Evolutionary conservation across 306 rosid species (phyloP), one percentile per base, ranked within the genome.

Genomic region (Corylus americana): DNA sequence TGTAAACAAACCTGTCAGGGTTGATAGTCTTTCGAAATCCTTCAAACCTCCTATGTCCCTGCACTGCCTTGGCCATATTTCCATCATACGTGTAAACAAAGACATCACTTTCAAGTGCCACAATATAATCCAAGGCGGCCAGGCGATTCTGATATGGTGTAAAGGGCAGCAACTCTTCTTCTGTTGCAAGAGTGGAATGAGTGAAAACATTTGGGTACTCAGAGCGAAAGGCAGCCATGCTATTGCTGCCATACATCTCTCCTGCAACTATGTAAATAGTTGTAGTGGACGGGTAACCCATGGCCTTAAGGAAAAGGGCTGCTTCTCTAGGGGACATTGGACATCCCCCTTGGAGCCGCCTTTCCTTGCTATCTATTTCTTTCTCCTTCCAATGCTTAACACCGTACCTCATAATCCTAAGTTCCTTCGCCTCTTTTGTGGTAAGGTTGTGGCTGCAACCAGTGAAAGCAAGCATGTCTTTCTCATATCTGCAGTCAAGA

Each of bases 381-480:
- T 96, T 96, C 80, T 96, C 99, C 87, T 96, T 96, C 99, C 99
- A 96, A 84, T 96, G 99, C 81, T 88, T 89, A n/a, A 93, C 97
- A 3, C 51, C 86, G 83, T 96, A 89, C 79, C 99, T 90, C 99
- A 96, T 96, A 31, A 18, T 84, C 77, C 85, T 86, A 20, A 96
- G 98, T 63, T 96, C 93, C 75, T 87, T 92, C 2, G 87, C 84
- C 76, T 96, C 99, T 31, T 82, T 84, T 18, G 80, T 80, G 1
- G 97, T 91, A 58, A 96, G 97, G 83, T 96, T 96, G 84, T 96
- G 90, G 79, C 86, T 93, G 90, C 99, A 96, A 75, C 99, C 99
- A 0, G 99, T 96, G 85, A 96, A 96, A 37, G 99, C 94, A 64
- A 96, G 90, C 99, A 96, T 96, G 87, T 96, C 99, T 80, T 96